phyloP scores from a whole-genome alignment of 1,284 basidiomycete species.

The Exobasidium cylindrosporum region DNA sequence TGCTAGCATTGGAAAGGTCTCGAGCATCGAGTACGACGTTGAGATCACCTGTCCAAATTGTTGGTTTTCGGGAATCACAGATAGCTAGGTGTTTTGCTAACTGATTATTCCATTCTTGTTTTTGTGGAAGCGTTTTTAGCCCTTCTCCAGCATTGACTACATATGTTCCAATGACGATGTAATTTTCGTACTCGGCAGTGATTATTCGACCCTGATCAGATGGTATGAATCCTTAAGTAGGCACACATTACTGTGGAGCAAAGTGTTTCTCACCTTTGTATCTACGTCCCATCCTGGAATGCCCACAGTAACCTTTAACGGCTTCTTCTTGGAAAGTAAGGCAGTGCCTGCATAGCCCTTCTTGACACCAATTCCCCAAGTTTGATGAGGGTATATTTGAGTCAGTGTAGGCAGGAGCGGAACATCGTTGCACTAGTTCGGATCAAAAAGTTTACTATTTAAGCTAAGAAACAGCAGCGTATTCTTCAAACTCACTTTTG shows the following conservation, averaged over 20 bases:
- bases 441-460: too few relatives aligned
- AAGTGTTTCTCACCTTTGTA: slow-evolving; percentile 2
- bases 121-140: slow-evolving; percentile 61
- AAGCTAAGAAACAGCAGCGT: not conserved
- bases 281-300: slow-evolving; percentile 5
- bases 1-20: slow-evolving; percentile 56
- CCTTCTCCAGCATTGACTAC: slow-evolving; percentile 79
- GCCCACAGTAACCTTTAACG: slow-evolving; percentile 56
- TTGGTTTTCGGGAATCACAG: slow-evolving; percentile 72
- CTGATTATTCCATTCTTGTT: slow-evolving; percentile 40
- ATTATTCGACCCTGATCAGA: slow-evolving; percentile 53
- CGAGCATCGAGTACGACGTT: slow-evolving; percentile 67
- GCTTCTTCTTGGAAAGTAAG: slow-evolving; percentile 73
- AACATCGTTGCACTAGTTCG: slow-evolving; percentile 34
- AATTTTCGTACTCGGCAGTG: slow-evolving; percentile 72
- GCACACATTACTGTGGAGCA: too few relatives aligned
- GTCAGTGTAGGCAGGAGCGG: slow-evolving; percentile 39
- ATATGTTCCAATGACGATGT: slow-evolving; percentile 75
- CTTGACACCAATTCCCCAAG: slow-evolving; percentile 50
- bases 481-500: slow-evolving; percentile 31
- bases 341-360: slow-evolving; percentile 69
- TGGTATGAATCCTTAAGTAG: too few relatives aligned
- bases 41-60: slow-evolving; percentile 84
- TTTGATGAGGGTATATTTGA: slow-evolving; percentile 42
- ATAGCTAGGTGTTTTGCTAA: slow-evolving; percentile 66